Percentiles rank a stretch among this genome's conserved stretches.
phyloP scores from a whole-genome alignment of 495 filamentous ascomycete species.

The Penicillium lagena region DNA sequence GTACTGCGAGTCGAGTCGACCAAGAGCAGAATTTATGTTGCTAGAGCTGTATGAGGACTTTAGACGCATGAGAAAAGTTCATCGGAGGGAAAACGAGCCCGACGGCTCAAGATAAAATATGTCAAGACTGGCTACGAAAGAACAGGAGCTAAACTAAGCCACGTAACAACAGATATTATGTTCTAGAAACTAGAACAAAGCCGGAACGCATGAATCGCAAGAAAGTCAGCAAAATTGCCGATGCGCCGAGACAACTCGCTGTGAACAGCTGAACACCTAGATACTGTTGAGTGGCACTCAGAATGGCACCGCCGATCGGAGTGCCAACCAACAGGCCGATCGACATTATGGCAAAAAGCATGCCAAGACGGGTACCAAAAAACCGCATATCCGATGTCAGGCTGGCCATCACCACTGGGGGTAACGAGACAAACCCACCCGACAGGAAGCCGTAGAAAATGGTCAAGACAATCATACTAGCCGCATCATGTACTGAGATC shows the following conservation, averaged over 20 bases:
- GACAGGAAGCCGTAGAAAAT: slow-evolving; percentile 68
- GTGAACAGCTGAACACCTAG: slow-evolving; percentile 41
- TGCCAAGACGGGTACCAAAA: slow-evolving; percentile 64
- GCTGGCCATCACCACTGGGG: slow-evolving; percentile 54
- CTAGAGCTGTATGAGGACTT: too few species aligned
- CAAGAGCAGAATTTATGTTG: too few species aligned
- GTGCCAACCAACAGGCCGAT: slow-evolving; percentile 64
- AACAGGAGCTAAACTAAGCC: too few species aligned
- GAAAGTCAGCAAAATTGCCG: too few species aligned
- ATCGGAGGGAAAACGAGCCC: too few species aligned
- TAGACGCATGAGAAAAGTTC: too few species aligned
- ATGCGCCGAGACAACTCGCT: slow-evolving; percentile 29
- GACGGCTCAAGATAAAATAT: too few species aligned
- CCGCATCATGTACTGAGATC: slow-evolving; percentile 45
- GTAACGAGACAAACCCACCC: slow-evolving; percentile 64
- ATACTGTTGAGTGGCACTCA: slow-evolving; percentile 29
- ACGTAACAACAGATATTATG: too few species aligned
- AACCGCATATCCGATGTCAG: slow-evolving; percentile 56
- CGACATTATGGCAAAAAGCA: slow-evolving; percentile 52
- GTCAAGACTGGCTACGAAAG: too few species aligned
- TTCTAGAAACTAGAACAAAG: too few species aligned
- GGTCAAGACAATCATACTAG: slow-evolving; percentile 50
- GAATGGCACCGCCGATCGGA: slow-evolving; percentile 63
- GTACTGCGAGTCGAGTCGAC: too few species aligned
- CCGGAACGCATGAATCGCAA: too few species aligned